Percentiles rank a stretch among this genome's conserved stretches.
Evolutionary conservation across 208 protist species (phyloP).

Genomic region (Lotmaria passim): DNA sequence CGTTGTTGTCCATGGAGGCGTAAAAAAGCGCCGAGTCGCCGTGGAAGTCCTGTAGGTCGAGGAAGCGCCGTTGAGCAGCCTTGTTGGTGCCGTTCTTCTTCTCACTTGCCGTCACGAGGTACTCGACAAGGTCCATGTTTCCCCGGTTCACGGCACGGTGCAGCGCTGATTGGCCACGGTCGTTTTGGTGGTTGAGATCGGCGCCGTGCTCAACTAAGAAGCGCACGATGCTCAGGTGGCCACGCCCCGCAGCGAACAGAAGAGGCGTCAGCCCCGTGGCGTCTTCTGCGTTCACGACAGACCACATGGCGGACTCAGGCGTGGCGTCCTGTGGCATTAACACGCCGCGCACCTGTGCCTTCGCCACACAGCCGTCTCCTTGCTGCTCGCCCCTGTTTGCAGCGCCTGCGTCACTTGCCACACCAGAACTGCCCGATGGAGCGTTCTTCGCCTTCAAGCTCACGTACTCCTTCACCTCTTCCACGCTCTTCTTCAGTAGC

Average conservation of each 20-base stretch:
- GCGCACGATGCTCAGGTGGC: slow-evolving; percentile 53
- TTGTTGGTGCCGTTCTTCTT: slow-evolving; percentile 36
- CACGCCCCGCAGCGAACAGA: slow-evolving; percentile 64
- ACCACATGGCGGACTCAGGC: slow-evolving; percentile 4
- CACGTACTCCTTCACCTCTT: slow-evolving; percentile 30
- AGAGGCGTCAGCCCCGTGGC: slow-evolving; percentile 76
- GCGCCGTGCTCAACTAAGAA: slow-evolving; percentile 77
- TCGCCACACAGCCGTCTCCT: neutral
- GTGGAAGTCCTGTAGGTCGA: slow-evolving; percentile 82
- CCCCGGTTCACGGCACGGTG: slow-evolving; percentile 82
- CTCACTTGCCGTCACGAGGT: slow-evolving; percentile 70
- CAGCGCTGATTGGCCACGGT: slow-evolving; percentile 75
- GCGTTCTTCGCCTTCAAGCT: slow-evolving; percentile 13
- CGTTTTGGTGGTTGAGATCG: slow-evolving; percentile 68
- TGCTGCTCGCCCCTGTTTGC: neutral
- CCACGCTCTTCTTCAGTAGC: slow-evolving; percentile 55
- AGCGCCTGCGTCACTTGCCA: neutral
- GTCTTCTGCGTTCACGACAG: slow-evolving; percentile 60
- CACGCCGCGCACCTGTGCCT: neutral
- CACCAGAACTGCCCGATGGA: neutral
- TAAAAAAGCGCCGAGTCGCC: slow-evolving; percentile 92
- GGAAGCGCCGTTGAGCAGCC: slow-evolving; percentile 62
- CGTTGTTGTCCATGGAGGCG: slow-evolving; percentile 91
- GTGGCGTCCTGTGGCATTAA: neutral
- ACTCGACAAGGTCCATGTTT: slow-evolving; percentile 75